Evolutionary conservation across 768 basidiomycete species (phyloP).

Genomic region (Mycena capillaripes): DNA sequence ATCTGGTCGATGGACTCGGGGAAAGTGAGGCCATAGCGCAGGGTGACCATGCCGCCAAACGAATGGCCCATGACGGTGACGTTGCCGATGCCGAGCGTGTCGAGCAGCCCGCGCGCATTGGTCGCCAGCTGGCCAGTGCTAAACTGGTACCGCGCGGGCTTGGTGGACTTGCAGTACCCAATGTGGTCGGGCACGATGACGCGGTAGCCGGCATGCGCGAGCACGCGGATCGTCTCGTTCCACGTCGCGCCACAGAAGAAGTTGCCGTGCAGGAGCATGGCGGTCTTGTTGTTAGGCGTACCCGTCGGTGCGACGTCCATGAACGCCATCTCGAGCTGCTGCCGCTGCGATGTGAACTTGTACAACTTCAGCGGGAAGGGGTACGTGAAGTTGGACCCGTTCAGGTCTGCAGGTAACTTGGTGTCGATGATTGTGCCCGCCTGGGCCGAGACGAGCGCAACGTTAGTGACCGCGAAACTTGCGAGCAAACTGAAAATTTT

Average conservation of each 20-base stretch:
- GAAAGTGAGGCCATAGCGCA: slow-evolving; percentile 29
- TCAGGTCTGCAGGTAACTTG: slow-evolving; percentile 16
- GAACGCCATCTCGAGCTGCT: slow-evolving; percentile 27
- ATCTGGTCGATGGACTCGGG: slow-evolving; percentile 21
- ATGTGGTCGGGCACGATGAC: slow-evolving; percentile 28
- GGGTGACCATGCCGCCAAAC: slow-evolving; percentile 20
- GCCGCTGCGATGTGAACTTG: slow-evolving; percentile 24
- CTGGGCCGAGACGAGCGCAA: neutral
- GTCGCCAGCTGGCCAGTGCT: slow-evolving; percentile 15
- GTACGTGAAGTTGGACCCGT: slow-evolving; percentile 30
- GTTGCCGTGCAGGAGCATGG: slow-evolving; percentile 26
- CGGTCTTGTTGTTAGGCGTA: slow-evolving; percentile 20
- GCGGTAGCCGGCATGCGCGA: slow-evolving; percentile 21
- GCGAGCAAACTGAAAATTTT: slow-evolving; percentile 6
- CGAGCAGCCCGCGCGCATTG: slow-evolving; percentile 19
- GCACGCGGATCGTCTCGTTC: slow-evolving; percentile 22
- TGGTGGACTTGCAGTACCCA: slow-evolving; percentile 29
- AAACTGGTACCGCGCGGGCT: slow-evolving; percentile 25
- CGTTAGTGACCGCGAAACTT: neutral
- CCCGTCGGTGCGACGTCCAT: slow-evolving; percentile 27
- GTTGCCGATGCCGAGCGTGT: slow-evolving; percentile 20
- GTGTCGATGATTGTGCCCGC: slow-evolving; percentile 2
- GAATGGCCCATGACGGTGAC: slow-evolving; percentile 26
- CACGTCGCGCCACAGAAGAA: slow-evolving; percentile 28
- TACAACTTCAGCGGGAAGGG: slow-evolving; percentile 26